Base-by-base conservation (phyloP, 495 filamentous ascomycete species). In the Hypoxylon intermedium region DNA sequence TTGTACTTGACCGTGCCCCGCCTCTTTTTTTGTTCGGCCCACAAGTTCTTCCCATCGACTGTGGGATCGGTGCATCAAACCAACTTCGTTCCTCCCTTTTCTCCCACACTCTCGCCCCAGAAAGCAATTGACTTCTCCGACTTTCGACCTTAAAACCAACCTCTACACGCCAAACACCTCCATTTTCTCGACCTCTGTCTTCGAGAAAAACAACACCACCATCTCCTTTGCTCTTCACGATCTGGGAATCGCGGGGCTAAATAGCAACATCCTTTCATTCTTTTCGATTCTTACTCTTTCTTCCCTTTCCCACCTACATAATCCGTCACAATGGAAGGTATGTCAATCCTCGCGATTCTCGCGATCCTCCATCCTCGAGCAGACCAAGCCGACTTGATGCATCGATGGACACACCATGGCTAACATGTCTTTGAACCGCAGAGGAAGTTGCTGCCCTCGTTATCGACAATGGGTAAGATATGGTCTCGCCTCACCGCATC, bases 381-480 rank as follows among this genome's bases (percentile, higher is more conserved):
- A 63, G 11, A 42, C 7, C 3, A 26, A 18, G 24, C 31, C 37
- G 24, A 20, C 20, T 47, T 9, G 20, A 62, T 16, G 43, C 55
- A 36, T 21, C 30, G 43, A 55, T 20, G 20, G 46, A 46, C 23
- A 44, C 54, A 46, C 63, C 62, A 53, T 65, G 53, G 67, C 89
- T 93, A 79, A 93, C 74, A 56, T 68, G 45, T 57, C 66, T 75
- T 67, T 66, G 53, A 57, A 58, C 51, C 83, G 80, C 76, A 98
- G 94, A 98, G 84, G 94, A 98, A 89, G 94, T 98, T 82, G 94
- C 94, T 79, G 94, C 94, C 80, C 93, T 98, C 91, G 94, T 98
- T 81, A 98, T 98, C 81, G 94, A 98, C 92, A 98, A 98, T 98
- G 94, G 94, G 94, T 98, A 91, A 87, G 91, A 74, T 72, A 52